Conservation (phyloP, 768 basidiomycete genomes). For the Mycena filopes region DNA sequence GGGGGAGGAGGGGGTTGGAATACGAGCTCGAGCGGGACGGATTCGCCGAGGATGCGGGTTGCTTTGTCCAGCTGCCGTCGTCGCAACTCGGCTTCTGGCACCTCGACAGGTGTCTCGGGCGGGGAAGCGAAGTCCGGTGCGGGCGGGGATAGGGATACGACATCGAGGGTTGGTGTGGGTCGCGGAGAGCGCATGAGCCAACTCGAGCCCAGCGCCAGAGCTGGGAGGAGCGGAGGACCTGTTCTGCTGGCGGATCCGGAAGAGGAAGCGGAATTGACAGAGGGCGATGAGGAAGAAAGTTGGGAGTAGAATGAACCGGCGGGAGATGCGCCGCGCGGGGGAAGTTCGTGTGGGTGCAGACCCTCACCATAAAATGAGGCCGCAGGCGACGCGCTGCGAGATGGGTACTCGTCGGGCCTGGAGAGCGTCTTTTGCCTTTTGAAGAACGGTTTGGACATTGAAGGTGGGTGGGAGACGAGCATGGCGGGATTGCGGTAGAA, state of each 20-base stretch:
- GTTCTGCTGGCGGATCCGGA: slow-evolving; percentile 9
- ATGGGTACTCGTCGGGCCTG: not conserved
- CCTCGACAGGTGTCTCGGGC: slow-evolving; percentile 19
- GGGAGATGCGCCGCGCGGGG: slow-evolving; percentile 14
- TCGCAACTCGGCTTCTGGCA: slow-evolving; percentile 24
- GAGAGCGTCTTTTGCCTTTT: slow-evolving; percentile 3
- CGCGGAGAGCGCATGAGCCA: slow-evolving; percentile 23
- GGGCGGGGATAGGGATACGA: not conserved
- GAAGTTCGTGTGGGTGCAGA: slow-evolving; percentile 7
- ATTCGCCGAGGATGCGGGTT: slow-evolving; percentile 25
- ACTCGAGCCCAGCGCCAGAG: not conserved
- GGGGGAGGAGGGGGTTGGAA: slow-evolving; percentile 23
- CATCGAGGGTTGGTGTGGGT: not conserved
- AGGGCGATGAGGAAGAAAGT: slow-evolving; percentile 9
- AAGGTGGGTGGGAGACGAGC: slow-evolving; percentile 13
- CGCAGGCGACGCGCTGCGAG: slow-evolving; percentile 14
- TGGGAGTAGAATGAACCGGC: slow-evolving; percentile 21
- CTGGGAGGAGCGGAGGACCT: not conserved
- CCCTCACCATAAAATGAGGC: slow-evolving; percentile 16
- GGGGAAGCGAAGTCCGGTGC: slow-evolving; percentile 14
- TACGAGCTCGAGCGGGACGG: slow-evolving; percentile 27
- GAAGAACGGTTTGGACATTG: slow-evolving; percentile 18
- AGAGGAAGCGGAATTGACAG: slow-evolving; percentile 18
- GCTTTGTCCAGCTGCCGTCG: slow-evolving; percentile 27
- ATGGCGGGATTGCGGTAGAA: not conserved